Evolutionary conservation across 306 rosid species (phyloP), one percentile per base, ranked within the genome.

Genomic region (Cucumis cinereus): DNA sequence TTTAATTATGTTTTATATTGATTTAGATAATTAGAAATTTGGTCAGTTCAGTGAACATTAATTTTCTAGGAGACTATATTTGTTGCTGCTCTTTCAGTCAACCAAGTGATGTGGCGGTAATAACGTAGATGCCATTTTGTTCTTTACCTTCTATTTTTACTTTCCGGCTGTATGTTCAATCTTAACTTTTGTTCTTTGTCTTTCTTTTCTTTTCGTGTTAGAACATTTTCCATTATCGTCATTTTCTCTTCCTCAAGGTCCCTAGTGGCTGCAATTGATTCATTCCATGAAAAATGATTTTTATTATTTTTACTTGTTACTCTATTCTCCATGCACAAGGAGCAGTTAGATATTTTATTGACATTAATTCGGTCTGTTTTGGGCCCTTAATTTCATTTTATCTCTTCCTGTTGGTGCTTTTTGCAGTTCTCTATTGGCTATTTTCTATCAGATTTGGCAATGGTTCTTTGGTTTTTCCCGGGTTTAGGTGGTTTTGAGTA

Each of bases 401-500:
- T 30, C 47, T 71, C 47, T 35, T 77, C 26, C 61, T 49, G 55
- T 58, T 62, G 30, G 19, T 62, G 43, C 80, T 63, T 81, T 74
- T 41, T 63, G 76, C 93, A 93, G 98, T 69, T 88, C 81, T 93
- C 98, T 79, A 70, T 84, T 74, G 98, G 98, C 35, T 93, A 93
- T 83, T 93, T 93, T 83, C 85, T 91, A 69, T 70, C 98, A 61
- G 98, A 93, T 85, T 74, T 93, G 80, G 89, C 85, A 16, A 88
- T 93, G 96, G 80, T 93, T 76, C 82, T 86, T 72, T 89, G 98
- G 97, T 72, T 59, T 75, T 93, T 83, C 81, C 98, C 98, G 20
- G 91, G 92, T 74, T 82, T 93, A 79, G 98, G 98, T 30, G 98
- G 97, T 72, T 60, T 84, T 72, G 98, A 91, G 86, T 93, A 91